Conservation (phyloP, 2,329 filamentous ascomycete genomes). For the Neonectria neomacrospora region DNA sequence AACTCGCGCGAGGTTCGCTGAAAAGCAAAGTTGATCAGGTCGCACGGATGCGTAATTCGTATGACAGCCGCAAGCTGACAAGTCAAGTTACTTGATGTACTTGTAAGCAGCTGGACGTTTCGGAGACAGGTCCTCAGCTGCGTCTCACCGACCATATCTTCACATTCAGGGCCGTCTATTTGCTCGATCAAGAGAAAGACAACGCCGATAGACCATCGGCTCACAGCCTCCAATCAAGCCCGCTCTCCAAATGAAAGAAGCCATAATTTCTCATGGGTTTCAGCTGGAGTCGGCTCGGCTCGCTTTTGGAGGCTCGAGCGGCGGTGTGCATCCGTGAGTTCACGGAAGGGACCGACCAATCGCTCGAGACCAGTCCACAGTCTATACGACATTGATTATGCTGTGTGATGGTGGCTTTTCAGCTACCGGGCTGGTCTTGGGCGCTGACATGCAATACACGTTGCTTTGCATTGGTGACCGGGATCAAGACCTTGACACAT, state of each 20-base stretch:
- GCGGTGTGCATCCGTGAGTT: not conserved
- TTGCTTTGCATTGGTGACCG: slow-evolving; percentile 7
- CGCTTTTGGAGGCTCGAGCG: not conserved
- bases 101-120: not conserved
- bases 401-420: not conserved
- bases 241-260: not conserved
- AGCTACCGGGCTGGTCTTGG: not conserved
- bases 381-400: not conserved
- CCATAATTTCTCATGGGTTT: not conserved
- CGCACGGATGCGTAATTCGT: not conserved
- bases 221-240: not conserved
- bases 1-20: not conserved
- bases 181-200: not conserved
- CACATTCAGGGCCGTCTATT: not conserved
- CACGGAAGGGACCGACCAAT: not conserved
- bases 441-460: not conserved
- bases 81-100: not conserved
- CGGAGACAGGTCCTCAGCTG: not conserved
- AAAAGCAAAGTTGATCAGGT: not conserved
- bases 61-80: not conserved
- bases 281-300: not conserved
- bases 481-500: not conserved
- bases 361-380: not conserved
- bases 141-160: not conserved
- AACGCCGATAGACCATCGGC: not conserved